These are phyloP conservation scores for Pythium plurisporium DNA, from an alignment of 352 stramenopile species.

Conservation along the genomic window DNA sequence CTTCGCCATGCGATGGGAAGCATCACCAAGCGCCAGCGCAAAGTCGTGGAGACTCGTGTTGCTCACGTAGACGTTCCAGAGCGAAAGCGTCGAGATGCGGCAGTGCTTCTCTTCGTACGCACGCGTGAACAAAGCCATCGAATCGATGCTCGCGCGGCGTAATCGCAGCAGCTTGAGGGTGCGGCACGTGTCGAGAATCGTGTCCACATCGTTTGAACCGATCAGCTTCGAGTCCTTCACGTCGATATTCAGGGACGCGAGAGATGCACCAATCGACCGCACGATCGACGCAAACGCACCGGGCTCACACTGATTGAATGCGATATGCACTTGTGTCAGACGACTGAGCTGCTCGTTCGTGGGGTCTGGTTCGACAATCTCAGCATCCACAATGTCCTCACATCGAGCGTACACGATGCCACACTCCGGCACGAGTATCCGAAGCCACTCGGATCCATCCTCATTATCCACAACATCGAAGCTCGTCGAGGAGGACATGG, in stretches of 20 bases:
- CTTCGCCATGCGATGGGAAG: background rate
- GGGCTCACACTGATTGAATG: slow-evolving; percentile 12
- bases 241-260: slow-evolving; percentile 6
- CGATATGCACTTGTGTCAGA: background rate
- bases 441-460: background rate
- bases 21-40: background rate
- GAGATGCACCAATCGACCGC: background rate
- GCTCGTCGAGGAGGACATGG: background rate
- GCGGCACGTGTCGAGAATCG: slow-evolving; percentile 6
- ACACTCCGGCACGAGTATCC: slow-evolving; percentile 4
- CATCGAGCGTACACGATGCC: background rate
- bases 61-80: background rate
- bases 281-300: background rate
- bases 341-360: background rate
- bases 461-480: background rate
- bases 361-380: background rate
- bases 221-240: background rate
- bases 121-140: background rate
- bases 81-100: background rate
- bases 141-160: background rate
- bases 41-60: background rate
- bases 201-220: background rate
- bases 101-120: background rate
- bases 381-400: background rate
- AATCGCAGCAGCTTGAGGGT: slow-evolving; percentile 2